Evolutionary conservation across 2,329 filamentous ascomycete species (phyloP).

Genomic region (Ceratocystis papillata): DNA sequence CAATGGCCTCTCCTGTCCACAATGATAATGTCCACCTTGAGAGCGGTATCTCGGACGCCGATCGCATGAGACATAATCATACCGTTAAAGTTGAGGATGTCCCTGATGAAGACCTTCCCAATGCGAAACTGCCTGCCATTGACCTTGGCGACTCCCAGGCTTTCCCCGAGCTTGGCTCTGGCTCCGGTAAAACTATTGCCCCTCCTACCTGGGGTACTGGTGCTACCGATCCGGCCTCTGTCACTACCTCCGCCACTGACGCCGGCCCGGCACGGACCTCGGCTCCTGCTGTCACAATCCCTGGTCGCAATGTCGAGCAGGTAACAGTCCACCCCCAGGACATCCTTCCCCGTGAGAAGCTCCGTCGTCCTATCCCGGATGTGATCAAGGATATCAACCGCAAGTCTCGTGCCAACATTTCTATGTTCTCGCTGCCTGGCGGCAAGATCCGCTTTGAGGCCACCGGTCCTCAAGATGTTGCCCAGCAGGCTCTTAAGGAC

Average conservation of each 20-base stretch:
- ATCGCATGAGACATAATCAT: slow-evolving; percentile 39
- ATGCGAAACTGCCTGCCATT: slow-evolving; percentile 36
- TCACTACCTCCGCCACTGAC: slow-evolving; percentile 13
- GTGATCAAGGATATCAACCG: slow-evolving; percentile 86
- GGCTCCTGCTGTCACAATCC: slow-evolving; percentile 48
- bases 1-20: slow-evolving; percentile 46
- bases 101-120: slow-evolving; percentile 55
- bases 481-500: slow-evolving; percentile 80
- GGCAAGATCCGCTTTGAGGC: slow-evolving; percentile 74
- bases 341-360: slow-evolving; percentile 61
- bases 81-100: slow-evolving; percentile 52
- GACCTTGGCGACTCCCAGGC: slow-evolving; percentile 82
- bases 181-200: slow-evolving; percentile 18
- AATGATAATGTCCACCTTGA: slow-evolving; percentile 66
- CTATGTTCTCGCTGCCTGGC: slow-evolving; percentile 60
- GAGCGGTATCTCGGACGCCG: slow-evolving; percentile 29
- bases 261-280: slow-evolving; percentile 6
- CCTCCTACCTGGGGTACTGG: slow-evolving; percentile 22
- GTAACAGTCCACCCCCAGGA: slow-evolving; percentile 64
- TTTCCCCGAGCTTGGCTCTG: slow-evolving; percentile 57
- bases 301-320: slow-evolving; percentile 69
- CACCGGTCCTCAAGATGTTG: slow-evolving; percentile 69
- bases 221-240: slow-evolving; percentile 10
- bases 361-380: slow-evolving; percentile 77
- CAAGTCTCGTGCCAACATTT: slow-evolving; percentile 76